A percentile compares a stretch with the other conserved stretches of the same genome.
These are phyloP conservation scores for Cronartium quercuum DNA, from an alignment of 1,284 basidiomycete species.

Conservation along the genomic window DNA sequence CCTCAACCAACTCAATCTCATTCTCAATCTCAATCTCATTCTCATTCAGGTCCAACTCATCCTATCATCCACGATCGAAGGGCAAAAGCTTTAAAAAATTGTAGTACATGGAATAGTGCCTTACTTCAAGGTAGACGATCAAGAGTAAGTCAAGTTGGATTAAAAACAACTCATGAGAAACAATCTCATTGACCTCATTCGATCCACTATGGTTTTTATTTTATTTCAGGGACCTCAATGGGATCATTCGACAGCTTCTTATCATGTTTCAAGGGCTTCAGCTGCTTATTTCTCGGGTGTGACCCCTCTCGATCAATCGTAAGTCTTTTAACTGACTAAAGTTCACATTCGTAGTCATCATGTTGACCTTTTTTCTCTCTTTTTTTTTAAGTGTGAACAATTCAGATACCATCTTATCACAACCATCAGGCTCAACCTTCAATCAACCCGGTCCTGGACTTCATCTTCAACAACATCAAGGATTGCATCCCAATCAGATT, in stretches of 20 bases:
- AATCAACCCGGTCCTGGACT: too few species aligned
- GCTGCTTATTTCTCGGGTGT: slow-evolving; percentile 11
- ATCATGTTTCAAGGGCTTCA: slow-evolving; percentile 17
- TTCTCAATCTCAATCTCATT: too few species aligned
- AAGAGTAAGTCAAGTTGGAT: background rate
- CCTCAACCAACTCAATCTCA: too few species aligned
- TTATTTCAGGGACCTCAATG: slow-evolving; percentile 13
- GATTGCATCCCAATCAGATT: background rate
- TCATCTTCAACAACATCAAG: too few species aligned
- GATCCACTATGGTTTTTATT: background rate
- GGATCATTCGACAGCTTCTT: slow-evolving; percentile 19
- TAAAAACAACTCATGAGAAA: background rate
- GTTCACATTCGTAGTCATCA: too few species aligned
- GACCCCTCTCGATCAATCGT: slow-evolving; percentile 4
- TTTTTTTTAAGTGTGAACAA: too few species aligned
- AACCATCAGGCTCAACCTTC: too few species aligned
- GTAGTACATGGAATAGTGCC: slow-evolving; percentile 21
- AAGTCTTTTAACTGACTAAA: too few species aligned
- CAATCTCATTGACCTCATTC: background rate
- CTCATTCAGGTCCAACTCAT: too few species aligned
- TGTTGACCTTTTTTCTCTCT: too few species aligned
- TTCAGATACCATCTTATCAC: too few species aligned
- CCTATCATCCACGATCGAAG: too few species aligned
- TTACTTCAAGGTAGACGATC: slow-evolving; percentile 32
- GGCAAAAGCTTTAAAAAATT: slow-evolving; percentile 11